Base-by-base conservation (phyloP, 176 grass and related monocot genomes). In the Cenchrus fungigraminus region DNA sequence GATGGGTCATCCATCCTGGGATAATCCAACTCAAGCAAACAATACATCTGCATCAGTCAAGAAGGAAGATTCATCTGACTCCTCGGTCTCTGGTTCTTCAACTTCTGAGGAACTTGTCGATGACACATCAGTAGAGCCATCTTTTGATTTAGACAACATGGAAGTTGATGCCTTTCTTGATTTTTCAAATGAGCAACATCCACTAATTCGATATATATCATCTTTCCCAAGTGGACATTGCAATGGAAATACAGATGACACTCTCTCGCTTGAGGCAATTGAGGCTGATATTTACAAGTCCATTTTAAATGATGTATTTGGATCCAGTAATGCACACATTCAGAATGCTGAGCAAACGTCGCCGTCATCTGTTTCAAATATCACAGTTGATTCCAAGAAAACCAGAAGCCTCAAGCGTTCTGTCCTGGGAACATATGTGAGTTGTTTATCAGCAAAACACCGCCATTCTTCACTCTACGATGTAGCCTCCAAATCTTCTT, bases 1-100 rank as follows among this genome's bases (percentile, higher is more conserved):
- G 70, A 94, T 86, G 93, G 94, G 92, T 63, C 90, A 93, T 71
- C 94, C 80, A 6, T 91, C 94, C 60, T 99, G 94, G 94, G 97
- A 99, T 72, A 84, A 81, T 81, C 72, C 72, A 79, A 67, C 44
- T 58, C 46, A 86, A 74, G 72, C 61, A 52, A 87, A 86, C 62
- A 85, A 83, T 55, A 69, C 15, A 40, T 75, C 31, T 79, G 82
- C 78, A 68, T 92, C 93, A 25, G 40, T 72, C 43, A 81, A 49
- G 79, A 84, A 74, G 53, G 83, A 91, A 77, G 86, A 61, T 46
- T 79, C 83, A 71, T 47, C 68, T 14, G 79, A 91, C 76, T 80
- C 79, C 59, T 89, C 42, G 0, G 57, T 51, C 74, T 34, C 80
- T 92, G 81, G 31, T 66, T 84, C 88, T 79, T 88, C 68, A 72